phyloP scores from a whole-genome alignment of 768 basidiomycete species.

The Mycena floridula region DNA sequence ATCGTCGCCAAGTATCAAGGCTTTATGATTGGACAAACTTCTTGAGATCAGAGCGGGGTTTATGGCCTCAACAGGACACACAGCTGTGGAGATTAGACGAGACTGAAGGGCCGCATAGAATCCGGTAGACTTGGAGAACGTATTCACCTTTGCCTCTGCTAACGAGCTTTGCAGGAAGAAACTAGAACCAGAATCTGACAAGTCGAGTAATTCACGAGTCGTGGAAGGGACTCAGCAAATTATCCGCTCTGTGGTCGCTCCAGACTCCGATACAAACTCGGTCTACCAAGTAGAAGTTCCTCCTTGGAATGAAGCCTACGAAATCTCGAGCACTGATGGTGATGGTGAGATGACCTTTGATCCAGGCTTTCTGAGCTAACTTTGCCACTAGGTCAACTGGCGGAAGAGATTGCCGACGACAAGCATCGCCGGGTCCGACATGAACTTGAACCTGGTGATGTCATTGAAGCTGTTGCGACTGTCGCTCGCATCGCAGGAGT shows the following conservation, averaged over 20 bases:
- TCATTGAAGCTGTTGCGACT: constrained; percentile 82
- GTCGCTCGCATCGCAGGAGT: constrained; percentile 87
- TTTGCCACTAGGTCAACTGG: constrained; percentile 33
- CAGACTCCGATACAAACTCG: constrained; percentile 45
- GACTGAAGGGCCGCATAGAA: constrained; percentile 86
- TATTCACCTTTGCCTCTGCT: constrained; percentile 1
- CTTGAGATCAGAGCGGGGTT: constrained; percentile 69
- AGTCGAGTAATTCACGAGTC: constrained; percentile 39
- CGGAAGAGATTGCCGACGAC: constrained; percentile 80
- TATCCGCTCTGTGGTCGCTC: constrained; percentile 44
- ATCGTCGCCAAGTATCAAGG: constrained; percentile 59
- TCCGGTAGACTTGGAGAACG: constrained; percentile 50
- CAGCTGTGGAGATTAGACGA: constrained; percentile 79
- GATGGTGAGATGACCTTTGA: constrained; percentile 45
- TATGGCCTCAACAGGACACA: constrained; percentile 62
- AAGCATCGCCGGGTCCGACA: constrained; percentile 84
- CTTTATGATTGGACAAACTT: constrained; percentile 56
- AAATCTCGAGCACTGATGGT: constrained; percentile 55
- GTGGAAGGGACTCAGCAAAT: constrained; percentile 37
- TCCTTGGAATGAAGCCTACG: constrained; percentile 70
- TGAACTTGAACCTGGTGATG: constrained; percentile 82
- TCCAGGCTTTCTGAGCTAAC: constrained; percentile 1
- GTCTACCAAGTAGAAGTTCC: constrained; percentile 54
- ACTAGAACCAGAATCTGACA: constrained; percentile 57
- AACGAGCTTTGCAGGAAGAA: constrained; percentile 50